A percentile compares a stretch with the other conserved stretches of the same genome.
These are phyloP conservation scores for Miscanthus lutarioriparius DNA, from an alignment of 176 grass and related monocot species.

Conservation along the genomic window DNA sequence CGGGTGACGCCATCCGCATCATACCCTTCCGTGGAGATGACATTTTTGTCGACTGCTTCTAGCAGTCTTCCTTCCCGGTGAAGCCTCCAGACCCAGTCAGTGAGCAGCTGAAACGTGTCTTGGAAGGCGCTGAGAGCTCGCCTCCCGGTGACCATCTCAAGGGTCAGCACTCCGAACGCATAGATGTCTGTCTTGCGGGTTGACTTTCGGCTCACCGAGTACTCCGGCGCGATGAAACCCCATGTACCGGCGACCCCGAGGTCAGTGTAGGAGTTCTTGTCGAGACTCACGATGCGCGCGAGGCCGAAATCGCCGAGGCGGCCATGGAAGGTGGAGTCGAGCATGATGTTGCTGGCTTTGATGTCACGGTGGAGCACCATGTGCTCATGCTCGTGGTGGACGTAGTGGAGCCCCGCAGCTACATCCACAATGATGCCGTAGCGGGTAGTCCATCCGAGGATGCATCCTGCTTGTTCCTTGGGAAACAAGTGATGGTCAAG, in stretches of 20 bases:
- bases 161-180: slow-evolving; percentile 46
- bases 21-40: too few relatives aligned
- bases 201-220: slow-evolving; percentile 25
- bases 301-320: slow-evolving; percentile 30
- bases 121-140: background rate
- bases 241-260: slow-evolving; percentile 45
- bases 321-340: background rate
- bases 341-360: too few relatives aligned
- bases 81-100: slow-evolving; percentile 12
- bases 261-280: slow-evolving; percentile 44
- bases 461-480: too few relatives aligned
- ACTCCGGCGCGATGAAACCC: slow-evolving; percentile 44
- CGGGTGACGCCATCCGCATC: too few relatives aligned
- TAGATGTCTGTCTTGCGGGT: slow-evolving; percentile 52
- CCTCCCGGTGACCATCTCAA: background rate
- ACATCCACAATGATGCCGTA: background rate
- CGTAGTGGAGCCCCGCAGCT: slow-evolving; percentile 6
- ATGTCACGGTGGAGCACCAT: background rate
- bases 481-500: slow-evolving; percentile 15
- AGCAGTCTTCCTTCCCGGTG: background rate
- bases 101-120: background rate
- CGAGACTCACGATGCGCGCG: background rate
- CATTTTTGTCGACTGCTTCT: too few relatives aligned
- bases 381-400: slow-evolving; percentile 28
- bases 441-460: background rate